Conservation (phyloP, 176 grass and related monocot species). For the Hordeum vulgare region DNA sequence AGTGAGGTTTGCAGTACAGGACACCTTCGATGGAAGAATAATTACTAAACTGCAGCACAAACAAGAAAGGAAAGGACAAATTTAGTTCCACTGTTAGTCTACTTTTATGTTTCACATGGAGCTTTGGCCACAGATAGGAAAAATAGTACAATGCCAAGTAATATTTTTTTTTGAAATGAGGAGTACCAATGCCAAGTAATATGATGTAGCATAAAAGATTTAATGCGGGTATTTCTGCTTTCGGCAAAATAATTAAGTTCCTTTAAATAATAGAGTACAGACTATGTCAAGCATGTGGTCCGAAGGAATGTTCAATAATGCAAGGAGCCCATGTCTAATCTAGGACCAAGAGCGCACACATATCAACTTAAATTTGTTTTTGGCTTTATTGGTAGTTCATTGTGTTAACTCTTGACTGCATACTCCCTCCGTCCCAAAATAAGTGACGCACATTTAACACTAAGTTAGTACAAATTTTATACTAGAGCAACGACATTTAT, state of each 20-base stretch:
- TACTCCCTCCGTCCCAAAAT: no score
- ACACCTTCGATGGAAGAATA: slow-evolving; percentile 89
- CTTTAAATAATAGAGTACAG: not conserved
- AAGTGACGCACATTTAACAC: no score
- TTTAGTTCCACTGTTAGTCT: not conserved
- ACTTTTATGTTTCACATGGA: slow-evolving; percentile 9
- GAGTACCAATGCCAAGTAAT: not conserved
- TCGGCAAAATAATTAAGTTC: slow-evolving; percentile 1
- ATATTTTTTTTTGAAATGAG: no score
- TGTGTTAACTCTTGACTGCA: slow-evolving; percentile 18
- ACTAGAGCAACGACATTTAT: no score
- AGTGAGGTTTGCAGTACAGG: slow-evolving; percentile 97
- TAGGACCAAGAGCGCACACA: not conserved
- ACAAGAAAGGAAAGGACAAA: slow-evolving; percentile 22
- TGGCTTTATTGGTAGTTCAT: not conserved
- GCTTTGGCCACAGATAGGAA: not conserved
- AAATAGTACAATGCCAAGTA: not conserved
- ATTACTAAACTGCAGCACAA: slow-evolving; percentile 86
- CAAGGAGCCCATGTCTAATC: not conserved
- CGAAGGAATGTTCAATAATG: slow-evolving; percentile 20
- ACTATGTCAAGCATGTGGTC: not conserved
- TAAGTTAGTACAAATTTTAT: no score
- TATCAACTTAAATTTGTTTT: not conserved
- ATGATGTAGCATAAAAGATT: slow-evolving; percentile 5
- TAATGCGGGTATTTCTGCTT: slow-evolving; percentile 10